Conservation (phyloP, 2,329 filamentous ascomycete genomes). For the Ceratocystis smalleyi region DNA sequence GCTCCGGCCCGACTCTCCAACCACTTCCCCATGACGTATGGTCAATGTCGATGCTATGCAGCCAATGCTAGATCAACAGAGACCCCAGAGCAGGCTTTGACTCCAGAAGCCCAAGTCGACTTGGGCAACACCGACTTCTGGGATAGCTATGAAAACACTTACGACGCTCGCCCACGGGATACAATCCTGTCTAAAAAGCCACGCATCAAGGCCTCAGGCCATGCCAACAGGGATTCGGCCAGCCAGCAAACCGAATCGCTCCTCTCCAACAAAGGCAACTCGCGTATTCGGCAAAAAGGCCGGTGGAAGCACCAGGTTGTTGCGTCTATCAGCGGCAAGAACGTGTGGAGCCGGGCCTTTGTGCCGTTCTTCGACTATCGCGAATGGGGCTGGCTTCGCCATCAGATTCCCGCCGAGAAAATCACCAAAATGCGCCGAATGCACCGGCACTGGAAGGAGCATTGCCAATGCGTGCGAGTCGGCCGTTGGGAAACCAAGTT, state of each 20-base stretch:
- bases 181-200: not conserved
- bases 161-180: not conserved
- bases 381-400: constrained; percentile 17
- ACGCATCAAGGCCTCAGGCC: not conserved
- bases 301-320: constrained; percentile 11
- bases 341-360: not conserved
- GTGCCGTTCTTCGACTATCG: constrained; percentile 16
- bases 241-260: not conserved
- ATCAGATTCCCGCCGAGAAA: constrained; percentile 10
- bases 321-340: constrained; percentile 1
- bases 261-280: not conserved
- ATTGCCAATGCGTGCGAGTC: constrained; percentile 8
- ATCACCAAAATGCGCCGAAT: constrained; percentile 6
- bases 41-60: constrained; percentile 1
- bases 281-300: not conserved
- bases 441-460: constrained; percentile 17
- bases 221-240: not conserved
- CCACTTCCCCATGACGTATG: not conserved
- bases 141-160: constrained; percentile 7
- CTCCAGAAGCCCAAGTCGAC: not conserved
- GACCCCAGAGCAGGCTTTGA: not conserved
- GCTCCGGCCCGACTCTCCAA: not conserved
- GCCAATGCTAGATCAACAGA: not conserved
- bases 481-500: constrained; percentile 5
- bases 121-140: not conserved